Evolutionary conservation across 129 eudicot species (phyloP).

Genomic region (Flaveria linearis): DNA sequence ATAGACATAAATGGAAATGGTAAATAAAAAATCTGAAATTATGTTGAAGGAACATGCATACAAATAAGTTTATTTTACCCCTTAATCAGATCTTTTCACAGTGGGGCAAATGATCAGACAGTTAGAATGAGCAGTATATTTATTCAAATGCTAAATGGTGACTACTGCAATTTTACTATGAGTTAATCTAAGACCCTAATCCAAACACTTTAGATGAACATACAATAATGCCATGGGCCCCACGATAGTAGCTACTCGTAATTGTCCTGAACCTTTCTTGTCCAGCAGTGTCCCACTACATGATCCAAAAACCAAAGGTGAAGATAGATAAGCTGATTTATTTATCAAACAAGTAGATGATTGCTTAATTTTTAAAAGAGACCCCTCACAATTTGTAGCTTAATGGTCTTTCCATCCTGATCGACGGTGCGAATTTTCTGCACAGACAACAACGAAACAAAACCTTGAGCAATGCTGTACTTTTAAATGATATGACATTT

Average conservation of each 20-base stretch:
- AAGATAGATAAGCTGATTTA: neutral
- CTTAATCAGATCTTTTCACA: neutral
- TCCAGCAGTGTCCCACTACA: slow-evolving; percentile 94
- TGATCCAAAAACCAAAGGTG: neutral
- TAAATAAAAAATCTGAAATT: neutral
- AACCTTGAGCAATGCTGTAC: neutral
- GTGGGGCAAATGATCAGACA: neutral
- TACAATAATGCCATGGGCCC: slow-evolving; percentile 92
- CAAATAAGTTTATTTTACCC: neutral
- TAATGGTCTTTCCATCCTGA: slow-evolving; percentile 86
- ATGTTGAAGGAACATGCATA: neutral
- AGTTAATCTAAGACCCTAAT: neutral
- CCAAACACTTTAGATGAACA: slow-evolving; percentile 20
- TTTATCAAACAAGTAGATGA: neutral
- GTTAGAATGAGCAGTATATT: neutral
- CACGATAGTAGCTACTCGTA: slow-evolving; percentile 91
- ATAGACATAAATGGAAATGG: neutral
- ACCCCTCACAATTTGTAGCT: slow-evolving; percentile 74
- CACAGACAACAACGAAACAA: neutral
- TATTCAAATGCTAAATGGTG: neutral
- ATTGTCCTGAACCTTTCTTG: slow-evolving; percentile 88
- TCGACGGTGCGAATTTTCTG: slow-evolving; percentile 91
- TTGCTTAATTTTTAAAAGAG: slow-evolving; percentile 1
- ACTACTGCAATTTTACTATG: neutral
- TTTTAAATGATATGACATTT: neutral